Evolutionary conservation across 2,329 filamentous ascomycete species (phyloP).

Genomic region (Xylariomycetidae sp.): DNA sequence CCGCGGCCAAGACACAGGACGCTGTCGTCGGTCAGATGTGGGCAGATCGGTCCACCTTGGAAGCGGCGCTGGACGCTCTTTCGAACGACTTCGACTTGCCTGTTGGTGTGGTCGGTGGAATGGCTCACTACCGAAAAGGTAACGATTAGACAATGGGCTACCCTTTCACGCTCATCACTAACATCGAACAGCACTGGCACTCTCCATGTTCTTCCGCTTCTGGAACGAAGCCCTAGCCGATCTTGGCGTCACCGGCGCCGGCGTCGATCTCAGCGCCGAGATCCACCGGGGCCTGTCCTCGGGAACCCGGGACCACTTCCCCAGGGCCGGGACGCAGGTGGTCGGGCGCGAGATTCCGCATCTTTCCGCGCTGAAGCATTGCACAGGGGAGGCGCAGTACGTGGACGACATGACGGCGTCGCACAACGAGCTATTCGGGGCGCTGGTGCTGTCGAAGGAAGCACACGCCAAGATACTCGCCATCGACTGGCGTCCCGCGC

Average conservation of each 20-base stretch:
- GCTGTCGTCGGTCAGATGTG: slow-evolving; percentile 71
- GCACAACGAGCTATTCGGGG: slow-evolving; percentile 81
- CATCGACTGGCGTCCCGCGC: slow-evolving; percentile 65
- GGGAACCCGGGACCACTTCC: slow-evolving; percentile 68
- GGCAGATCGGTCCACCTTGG: slow-evolving; percentile 70
- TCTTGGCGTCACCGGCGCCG: slow-evolving; percentile 37
- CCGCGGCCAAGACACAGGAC: slow-evolving; percentile 66
- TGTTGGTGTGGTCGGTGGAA: slow-evolving; percentile 87
- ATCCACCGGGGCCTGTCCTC: slow-evolving; percentile 76
- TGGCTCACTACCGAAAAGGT: slow-evolving; percentile 78
- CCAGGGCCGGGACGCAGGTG: slow-evolving; percentile 65
- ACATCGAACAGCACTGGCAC: slow-evolving; percentile 46
- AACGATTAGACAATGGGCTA: background rate
- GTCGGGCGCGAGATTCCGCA: slow-evolving; percentile 77
- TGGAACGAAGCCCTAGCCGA: slow-evolving; percentile 76
- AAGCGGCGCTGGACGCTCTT: slow-evolving; percentile 77
- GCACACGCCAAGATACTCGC: slow-evolving; percentile 77
- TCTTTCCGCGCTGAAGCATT: slow-evolving; percentile 84
- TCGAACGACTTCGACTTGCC: slow-evolving; percentile 79
- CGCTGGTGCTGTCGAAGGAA: slow-evolving; percentile 78
- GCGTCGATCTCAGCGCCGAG: slow-evolving; percentile 62
- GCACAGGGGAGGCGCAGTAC: slow-evolving; percentile 86
- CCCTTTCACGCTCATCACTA: background rate
- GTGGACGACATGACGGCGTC: slow-evolving; percentile 84
- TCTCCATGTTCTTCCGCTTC: slow-evolving; percentile 93